These are phyloP conservation scores for Daldinia grandis DNA, from an alignment of 495 filamentous ascomycete genomes.

Conservation along the genomic window DNA sequence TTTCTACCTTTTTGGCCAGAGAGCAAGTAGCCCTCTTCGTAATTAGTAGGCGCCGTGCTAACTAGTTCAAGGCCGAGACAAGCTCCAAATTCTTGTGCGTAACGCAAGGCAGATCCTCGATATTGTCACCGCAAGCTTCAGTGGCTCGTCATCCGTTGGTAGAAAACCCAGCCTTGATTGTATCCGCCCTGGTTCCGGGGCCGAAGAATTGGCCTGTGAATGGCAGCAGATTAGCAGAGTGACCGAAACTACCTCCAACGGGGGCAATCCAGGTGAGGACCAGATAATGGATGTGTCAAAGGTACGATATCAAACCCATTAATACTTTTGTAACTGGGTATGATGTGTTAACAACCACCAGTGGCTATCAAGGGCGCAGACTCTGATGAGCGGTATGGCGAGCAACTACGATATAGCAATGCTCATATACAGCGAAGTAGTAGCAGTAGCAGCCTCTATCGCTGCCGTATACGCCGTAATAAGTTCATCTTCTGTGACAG, in stretches of 20 bases:
- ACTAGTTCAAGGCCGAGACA: slow-evolving; percentile 59
- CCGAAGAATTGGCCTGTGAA: slow-evolving; percentile 71
- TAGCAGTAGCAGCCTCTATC: slow-evolving; percentile 32
- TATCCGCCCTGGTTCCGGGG: slow-evolving; percentile 50
- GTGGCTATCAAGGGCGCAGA: slow-evolving; percentile 76
- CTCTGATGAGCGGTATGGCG: slow-evolving; percentile 81
- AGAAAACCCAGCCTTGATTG: slow-evolving; percentile 53
- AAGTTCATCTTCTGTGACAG: slow-evolving; percentile 20
- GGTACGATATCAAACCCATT: slow-evolving; percentile 34
- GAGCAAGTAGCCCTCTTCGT: slow-evolving; percentile 53
- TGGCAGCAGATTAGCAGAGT: slow-evolving; percentile 60
- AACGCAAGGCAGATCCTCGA: slow-evolving; percentile 83
- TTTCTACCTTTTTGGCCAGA: slow-evolving; percentile 77
- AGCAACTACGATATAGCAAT: slow-evolving; percentile 83
- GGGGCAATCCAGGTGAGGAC: slow-evolving; percentile 26
- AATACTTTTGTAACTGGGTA: background rate
- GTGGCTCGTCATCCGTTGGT: slow-evolving; percentile 60
- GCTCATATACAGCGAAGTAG: slow-evolving; percentile 47
- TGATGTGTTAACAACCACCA: slow-evolving; percentile 39
- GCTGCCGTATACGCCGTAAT: slow-evolving; percentile 39
- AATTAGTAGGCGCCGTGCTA: slow-evolving; percentile 15
- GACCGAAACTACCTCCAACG: slow-evolving; percentile 22
- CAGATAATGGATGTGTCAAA: slow-evolving; percentile 44
- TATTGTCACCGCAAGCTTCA: slow-evolving; percentile 75
- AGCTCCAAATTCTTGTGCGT: slow-evolving; percentile 68